These are phyloP conservation scores for Pseudotulostoma volvatum DNA, from an alignment of 495 filamentous ascomycete species.

Conservation along the genomic window DNA sequence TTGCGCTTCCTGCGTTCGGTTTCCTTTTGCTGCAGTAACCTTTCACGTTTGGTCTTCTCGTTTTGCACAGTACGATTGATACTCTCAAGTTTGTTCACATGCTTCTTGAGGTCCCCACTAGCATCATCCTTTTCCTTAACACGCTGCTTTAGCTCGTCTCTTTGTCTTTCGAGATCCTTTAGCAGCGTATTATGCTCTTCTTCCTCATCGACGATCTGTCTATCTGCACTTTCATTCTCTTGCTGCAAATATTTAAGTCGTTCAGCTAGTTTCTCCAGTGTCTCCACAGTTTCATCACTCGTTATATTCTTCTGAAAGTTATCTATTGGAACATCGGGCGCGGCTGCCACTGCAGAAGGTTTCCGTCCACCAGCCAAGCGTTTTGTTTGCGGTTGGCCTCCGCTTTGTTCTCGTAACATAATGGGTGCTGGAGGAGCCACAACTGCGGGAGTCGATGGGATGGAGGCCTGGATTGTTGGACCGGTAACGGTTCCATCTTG, in stretches of 20 bases:
- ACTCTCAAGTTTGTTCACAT: slow-evolving; percentile 65
- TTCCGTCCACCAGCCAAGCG: slow-evolving; percentile 56
- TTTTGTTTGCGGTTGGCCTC: slow-evolving; percentile 37
- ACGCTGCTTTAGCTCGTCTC: slow-evolving; percentile 55
- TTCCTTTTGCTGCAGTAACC: slow-evolving; percentile 43
- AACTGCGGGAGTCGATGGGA: slow-evolving; percentile 32
- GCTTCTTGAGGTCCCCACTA: slow-evolving; percentile 62
- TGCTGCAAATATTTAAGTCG: slow-evolving; percentile 53
- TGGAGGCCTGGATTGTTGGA: slow-evolving; percentile 28
- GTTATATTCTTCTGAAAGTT: slow-evolving; percentile 20
- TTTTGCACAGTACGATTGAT: slow-evolving; percentile 72
- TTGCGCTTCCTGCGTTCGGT: slow-evolving; percentile 44
- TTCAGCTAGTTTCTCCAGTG: slow-evolving; percentile 45
- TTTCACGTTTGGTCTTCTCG: slow-evolving; percentile 61
- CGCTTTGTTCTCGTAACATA: slow-evolving; percentile 47
- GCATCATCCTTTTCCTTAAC: slow-evolving; percentile 75
- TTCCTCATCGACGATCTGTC: slow-evolving; percentile 41
- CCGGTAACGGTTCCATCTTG: slow-evolving; percentile 29
- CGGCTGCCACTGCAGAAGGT: slow-evolving; percentile 54
- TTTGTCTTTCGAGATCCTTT: slow-evolving; percentile 40
- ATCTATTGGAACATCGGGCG: slow-evolving; percentile 29
- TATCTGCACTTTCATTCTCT: slow-evolving; percentile 61
- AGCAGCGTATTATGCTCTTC: slow-evolving; percentile 56
- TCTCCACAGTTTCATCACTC: slow-evolving; percentile 21
- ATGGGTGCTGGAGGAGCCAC: slow-evolving; percentile 36